These are phyloP conservation scores for Zygotorulaspora sp. DNA, from an alignment of 805 yeast genomes.

Conservation along the genomic window DNA sequence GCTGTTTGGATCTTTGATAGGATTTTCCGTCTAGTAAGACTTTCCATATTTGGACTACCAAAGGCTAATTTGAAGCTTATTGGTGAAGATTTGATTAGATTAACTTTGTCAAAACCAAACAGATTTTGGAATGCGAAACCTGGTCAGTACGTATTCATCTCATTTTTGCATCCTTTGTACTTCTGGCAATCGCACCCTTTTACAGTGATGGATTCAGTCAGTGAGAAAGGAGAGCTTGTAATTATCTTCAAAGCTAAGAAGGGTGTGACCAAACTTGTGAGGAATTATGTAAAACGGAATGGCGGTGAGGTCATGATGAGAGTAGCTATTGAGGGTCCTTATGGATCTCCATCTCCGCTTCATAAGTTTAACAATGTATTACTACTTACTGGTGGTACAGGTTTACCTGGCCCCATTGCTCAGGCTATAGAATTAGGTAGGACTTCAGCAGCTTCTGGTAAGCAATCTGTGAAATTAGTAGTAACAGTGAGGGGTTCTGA, in stretches of 20 bases:
- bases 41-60: slow-evolving; percentile 24
- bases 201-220: slow-evolving; percentile 41
- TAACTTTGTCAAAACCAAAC: slow-evolving; percentile 16
- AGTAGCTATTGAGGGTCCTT: slow-evolving; percentile 61
- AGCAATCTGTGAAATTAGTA: slow-evolving; percentile 14
- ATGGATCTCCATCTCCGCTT: slow-evolving; percentile 53
- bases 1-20: slow-evolving; percentile 43
- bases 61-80: slow-evolving; percentile 15
- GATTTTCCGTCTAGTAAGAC: slow-evolving; percentile 34
- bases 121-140: slow-evolving; percentile 41
- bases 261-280: slow-evolving; percentile 41
- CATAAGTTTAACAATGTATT: slow-evolving; percentile 50
- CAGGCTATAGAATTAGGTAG: slow-evolving; percentile 39
- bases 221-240: slow-evolving; percentile 34
- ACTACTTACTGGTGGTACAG: slow-evolving; percentile 69
- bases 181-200: slow-evolving; percentile 58
- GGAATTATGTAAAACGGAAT: slow-evolving; percentile 33
- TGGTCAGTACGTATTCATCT: slow-evolving; percentile 43
- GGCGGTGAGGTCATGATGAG: slow-evolving; percentile 32
- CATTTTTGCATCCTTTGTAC: slow-evolving; percentile 41
- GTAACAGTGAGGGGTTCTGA: slow-evolving; percentile 16
- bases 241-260: slow-evolving; percentile 44
- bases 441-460: slow-evolving; percentile 9
- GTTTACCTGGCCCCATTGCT: slow-evolving; percentile 60
- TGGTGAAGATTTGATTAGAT: slow-evolving; percentile 19